A percentile compares a stretch with the other conserved stretches of the same genome.
phyloP scores from a whole-genome alignment of 31 red algal species.

The Odonthalia washingtoniensis region DNA sequence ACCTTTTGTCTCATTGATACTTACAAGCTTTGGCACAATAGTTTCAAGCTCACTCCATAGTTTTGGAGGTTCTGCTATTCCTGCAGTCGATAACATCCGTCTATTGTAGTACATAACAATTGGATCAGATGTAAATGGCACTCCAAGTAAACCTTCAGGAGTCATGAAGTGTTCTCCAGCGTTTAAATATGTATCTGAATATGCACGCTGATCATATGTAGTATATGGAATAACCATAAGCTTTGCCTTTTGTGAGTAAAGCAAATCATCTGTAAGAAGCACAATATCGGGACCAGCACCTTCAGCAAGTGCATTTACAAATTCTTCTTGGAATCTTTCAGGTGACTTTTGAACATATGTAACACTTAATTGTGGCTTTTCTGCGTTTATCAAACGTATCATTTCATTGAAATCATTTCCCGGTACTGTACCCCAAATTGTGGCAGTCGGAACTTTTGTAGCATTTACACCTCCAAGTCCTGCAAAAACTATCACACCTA shows the following conservation, averaged over 20 bases:
- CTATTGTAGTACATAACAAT: conserved; percentile 17
- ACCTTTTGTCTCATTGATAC: background rate
- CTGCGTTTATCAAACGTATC: background rate
- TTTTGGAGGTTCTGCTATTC: background rate
- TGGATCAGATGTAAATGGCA: conserved; percentile 22
- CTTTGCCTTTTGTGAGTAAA: background rate
- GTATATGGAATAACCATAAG: background rate
- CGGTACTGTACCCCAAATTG: conserved; percentile 8
- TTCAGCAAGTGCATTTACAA: background rate
- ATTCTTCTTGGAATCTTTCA: background rate
- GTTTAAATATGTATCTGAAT: background rate
- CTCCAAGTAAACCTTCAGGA: background rate
- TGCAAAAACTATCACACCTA: conserved; percentile 8
- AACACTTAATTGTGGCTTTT: conserved; percentile 1
- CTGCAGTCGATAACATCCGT: background rate
- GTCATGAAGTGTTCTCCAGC: background rate
- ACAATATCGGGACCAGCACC: background rate
- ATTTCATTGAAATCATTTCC: conserved; percentile 4
- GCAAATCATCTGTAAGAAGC: background rate
- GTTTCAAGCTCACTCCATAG: background rate
- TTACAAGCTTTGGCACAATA: background rate
- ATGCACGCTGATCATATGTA: background rate
- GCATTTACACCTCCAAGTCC: background rate
- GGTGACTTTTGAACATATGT: background rate
- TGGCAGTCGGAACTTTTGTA: background rate